These are phyloP conservation scores for Lachnellula suecica DNA, from an alignment of 2,329 filamentous ascomycete species.

Conservation along the genomic window DNA sequence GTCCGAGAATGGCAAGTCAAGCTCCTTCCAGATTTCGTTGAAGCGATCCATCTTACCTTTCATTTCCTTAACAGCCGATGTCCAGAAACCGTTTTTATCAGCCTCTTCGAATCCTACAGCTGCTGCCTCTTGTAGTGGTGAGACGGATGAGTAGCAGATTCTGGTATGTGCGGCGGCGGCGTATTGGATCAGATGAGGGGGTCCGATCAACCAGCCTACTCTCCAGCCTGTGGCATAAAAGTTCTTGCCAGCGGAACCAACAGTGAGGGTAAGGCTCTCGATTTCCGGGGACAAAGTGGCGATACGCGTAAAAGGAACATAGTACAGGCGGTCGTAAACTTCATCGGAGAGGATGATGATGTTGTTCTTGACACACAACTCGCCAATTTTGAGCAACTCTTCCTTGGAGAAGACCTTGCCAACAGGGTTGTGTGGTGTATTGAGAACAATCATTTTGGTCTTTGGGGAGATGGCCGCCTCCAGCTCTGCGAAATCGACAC, in stretches of 20 bases:
- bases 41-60: conserved; percentile 84
- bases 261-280: conserved; percentile 83
- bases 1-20: conserved; percentile 63
- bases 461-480: conserved; percentile 77
- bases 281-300: conserved; percentile 89
- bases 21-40: conserved; percentile 76
- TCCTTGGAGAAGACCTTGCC: conserved; percentile 89
- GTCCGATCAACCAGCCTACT: conserved; percentile 91
- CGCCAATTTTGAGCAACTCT: conserved; percentile 81
- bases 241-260: conserved; percentile 95
- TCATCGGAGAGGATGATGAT: conserved; percentile 91
- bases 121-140: conserved; percentile 89
- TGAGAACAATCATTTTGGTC: conserved; percentile 95
- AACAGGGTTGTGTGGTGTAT: conserved; percentile 87
- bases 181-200: conserved; percentile 83
- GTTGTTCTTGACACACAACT: conserved; percentile 87
- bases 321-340: conserved; percentile 94
- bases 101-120: conserved; percentile 94
- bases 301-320: conserved; percentile 91
- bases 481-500: conserved; percentile 78
- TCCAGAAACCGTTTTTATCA: conserved; percentile 84
- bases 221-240: conserved; percentile 98
- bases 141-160: conserved; percentile 94
- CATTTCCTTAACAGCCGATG: conserved; percentile 81
- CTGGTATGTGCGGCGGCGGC: conserved; percentile 90